Conservation (phyloP, 202 grass and related monocot species). For the Elaeis oleifera region DNA sequence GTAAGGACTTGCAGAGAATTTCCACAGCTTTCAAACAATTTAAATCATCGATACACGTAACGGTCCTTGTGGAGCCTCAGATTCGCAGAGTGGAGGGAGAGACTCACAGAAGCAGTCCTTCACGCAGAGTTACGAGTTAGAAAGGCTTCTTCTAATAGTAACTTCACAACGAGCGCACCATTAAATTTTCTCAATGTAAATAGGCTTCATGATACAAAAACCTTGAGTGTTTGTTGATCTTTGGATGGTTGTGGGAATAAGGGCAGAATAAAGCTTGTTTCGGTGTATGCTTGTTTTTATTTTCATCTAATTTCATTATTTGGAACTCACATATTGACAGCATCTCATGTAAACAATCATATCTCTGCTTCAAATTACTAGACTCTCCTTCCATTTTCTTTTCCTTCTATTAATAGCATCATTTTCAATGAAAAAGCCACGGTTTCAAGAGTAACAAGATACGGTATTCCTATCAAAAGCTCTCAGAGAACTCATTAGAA, state of each 20-base stretch:
- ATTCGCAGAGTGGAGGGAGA: background rate
- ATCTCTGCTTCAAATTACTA: slow-evolving; percentile 3
- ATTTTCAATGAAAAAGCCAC: slow-evolving; percentile 3
- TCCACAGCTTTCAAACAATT: slow-evolving; percentile 27
- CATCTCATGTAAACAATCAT: slow-evolving; percentile 11
- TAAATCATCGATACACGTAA: background rate
- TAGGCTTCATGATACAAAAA: slow-evolving; percentile 4
- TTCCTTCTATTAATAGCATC: slow-evolving; percentile 6
- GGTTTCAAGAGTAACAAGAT: slow-evolving; percentile 19
- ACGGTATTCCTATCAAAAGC: slow-evolving; percentile 18
- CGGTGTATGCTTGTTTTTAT: slow-evolving; percentile 4
- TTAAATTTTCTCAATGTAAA: slow-evolving; percentile 1
- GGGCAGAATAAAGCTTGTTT: slow-evolving; percentile 10
- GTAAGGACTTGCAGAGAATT: slow-evolving; percentile 32
- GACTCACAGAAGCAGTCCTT: background rate
- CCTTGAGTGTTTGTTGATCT: background rate
- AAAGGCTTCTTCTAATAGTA: background rate
- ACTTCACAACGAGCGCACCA: background rate
- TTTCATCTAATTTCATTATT: slow-evolving; percentile 10
- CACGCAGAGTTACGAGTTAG: background rate
- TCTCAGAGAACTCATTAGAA: slow-evolving; percentile 1
- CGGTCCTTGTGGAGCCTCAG: background rate
- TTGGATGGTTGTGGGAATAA: background rate
- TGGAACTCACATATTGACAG: slow-evolving; percentile 2
- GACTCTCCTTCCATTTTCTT: slow-evolving; percentile 14